Base-by-base conservation (phyloP, 2,329 filamentous ascomycete genomes). In the Lasiodiplodia citricola region DNA sequence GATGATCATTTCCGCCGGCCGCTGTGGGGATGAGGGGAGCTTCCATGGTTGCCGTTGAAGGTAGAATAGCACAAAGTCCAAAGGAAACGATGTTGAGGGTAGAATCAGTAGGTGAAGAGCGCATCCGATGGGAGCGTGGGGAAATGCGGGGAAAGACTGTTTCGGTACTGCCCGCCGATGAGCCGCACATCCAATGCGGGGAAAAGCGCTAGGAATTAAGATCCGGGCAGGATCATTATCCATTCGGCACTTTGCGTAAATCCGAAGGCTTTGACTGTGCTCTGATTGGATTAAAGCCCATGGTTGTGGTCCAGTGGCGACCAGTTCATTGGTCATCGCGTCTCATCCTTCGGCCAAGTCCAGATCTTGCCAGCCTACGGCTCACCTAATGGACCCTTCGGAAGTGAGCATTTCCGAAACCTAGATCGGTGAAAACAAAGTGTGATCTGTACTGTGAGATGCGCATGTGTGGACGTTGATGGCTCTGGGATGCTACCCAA, bases 61-160 rank as follows among this genome's bases (percentile, higher is more conserved):
- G 8, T 31, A 28, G 16, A 13, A n/a, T 50, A 3, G 23, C 47
- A 18, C 16, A 25, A 4, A 18, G 4, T 1, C n/a, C 57, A 41
- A 41, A 7, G 4, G 7, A 13, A n/a, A 14, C 16, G 57, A 14
- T 62, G 57, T 14, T 50, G 23, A 13, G 31, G 41, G 25, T 41
- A 50, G 57, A 8, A 14, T 7, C 14, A 21, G 38, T 28, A 18
- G 8, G 37, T 44, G 37, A 18, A n/a, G 57, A 3, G 16, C 13
- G 37, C 3, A 8, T 35, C 16, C 5, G 41, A 21, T 3, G 28
- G 13, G 14, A 28, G 57, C 23, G 28, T 50, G 57, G 57, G 25
- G 57, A 62, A 62, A 47, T 62, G 57, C 57, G 57, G 57, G 57
- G 41, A 62, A 62, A 11, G 3, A 21, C 56, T 7, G n/a, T 58